Evolutionary conservation across 345 rosid genomes (phyloP), one percentile per base, ranked within the genome.

Genomic region (Anacardium occidentale): DNA sequence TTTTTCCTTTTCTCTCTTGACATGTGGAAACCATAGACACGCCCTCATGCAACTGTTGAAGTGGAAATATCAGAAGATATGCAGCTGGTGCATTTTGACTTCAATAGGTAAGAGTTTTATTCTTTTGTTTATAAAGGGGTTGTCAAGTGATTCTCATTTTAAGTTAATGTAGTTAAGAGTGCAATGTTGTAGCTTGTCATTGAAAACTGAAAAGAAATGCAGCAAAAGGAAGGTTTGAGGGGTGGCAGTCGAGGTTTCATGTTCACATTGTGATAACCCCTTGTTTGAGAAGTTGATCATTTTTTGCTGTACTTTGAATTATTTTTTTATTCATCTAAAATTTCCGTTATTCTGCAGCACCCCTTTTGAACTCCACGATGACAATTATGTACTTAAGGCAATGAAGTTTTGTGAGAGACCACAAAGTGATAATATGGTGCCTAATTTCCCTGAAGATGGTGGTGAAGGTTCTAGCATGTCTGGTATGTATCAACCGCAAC

Each of bases 21-120:
- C 69, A 62, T 69, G 66, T 69, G 76, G 65, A 40, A 77, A 75
- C 64, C 62, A 74, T 60, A 96, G 98, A 93, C 98, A 20, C 94
- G 96, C 40, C 99, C 99, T 70, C 98, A 96, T 78, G 99, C 99
- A 44, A 96, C 97, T 24, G 99, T 96, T 64, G 99, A 96, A 83
- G 98, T 96, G 71, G 99, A 96, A 83, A 93, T 96, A 86, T 96
- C 99, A 37, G 99, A 96, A 89, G 99, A 96, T 76, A 96, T 96
- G 99, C 99, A 96, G 87, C 88, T 96, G 24, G 98, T 96, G 56
- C 99, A 96, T 79, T 96, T 96, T 18, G 99, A 96, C 83, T 96
- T 96, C 77, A 93, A 88, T 80, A 96, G 93, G 99, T 96, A 83
- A 63, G 64, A n/a, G 66, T 34, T 32, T 37, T 47, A 29, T 48